phyloP scores from a whole-genome alignment of 2,329 filamentous ascomycete species.

The Pseudogymnoascus destructans region DNA sequence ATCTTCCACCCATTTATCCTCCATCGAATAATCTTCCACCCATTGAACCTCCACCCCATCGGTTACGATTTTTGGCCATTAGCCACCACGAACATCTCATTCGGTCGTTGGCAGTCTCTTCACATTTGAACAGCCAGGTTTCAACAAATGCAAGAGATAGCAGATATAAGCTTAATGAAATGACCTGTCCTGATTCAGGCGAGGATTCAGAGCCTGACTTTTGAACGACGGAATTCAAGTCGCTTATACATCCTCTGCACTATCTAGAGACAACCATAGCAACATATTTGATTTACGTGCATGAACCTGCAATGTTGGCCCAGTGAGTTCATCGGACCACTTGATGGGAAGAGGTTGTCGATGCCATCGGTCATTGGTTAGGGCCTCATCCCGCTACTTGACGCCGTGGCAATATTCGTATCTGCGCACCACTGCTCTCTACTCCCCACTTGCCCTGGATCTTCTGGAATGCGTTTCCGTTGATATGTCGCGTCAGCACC shows the following conservation, averaged over 20 bases:
- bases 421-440: not conserved
- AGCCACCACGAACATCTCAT: not conserved
- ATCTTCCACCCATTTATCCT: no score
- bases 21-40: no score
- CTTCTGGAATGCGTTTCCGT: not conserved
- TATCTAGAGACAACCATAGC: not conserved
- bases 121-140: not conserved
- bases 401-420: not conserved
- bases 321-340: no score
- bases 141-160: not conserved
- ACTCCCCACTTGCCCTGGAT: not conserved
- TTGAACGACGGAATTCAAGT: no score
- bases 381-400: not conserved
- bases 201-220: no score
- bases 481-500: not conserved
- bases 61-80: not conserved
- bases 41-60: no score
- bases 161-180: not conserved
- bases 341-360: no score
- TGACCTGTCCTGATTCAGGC: not conserved
- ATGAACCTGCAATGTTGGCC: no score
- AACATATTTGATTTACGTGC: no score
- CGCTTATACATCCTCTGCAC: no score
- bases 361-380: not conserved
- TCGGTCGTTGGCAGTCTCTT: not conserved